Conservation (phyloP, 2,329 filamentous ascomycete species). For the Podosphaera aphanis region DNA sequence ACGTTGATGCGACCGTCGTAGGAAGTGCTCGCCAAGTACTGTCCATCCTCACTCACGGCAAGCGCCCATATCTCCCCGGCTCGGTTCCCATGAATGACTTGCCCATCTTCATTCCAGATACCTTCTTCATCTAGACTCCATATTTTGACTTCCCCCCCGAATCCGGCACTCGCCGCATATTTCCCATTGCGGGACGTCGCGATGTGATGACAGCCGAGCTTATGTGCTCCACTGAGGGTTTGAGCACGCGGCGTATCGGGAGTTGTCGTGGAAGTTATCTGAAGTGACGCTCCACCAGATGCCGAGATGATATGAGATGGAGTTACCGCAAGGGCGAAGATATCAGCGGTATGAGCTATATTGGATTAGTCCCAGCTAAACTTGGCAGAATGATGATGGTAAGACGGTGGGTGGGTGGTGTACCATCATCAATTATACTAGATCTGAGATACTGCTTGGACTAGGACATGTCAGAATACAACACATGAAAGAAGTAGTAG, state of each 20-base stretch:
- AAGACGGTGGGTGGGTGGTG: too few species aligned
- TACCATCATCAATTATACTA: conserved; percentile 73
- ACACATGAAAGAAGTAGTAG: neutral
- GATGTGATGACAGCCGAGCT: conserved; percentile 78
- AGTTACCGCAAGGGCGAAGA: conserved; percentile 64
- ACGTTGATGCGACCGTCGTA: conserved; percentile 75
- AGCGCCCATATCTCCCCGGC: conserved; percentile 69
- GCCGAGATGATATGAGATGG: conserved; percentile 53
- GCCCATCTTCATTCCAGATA: conserved; percentile 27
- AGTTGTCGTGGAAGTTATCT: conserved; percentile 51
- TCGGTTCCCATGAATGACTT: conserved; percentile 29
- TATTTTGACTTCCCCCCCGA: conserved; percentile 68
- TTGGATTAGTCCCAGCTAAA: conserved; percentile 9
- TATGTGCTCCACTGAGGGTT: conserved; percentile 57
- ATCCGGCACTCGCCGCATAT: conserved; percentile 62
- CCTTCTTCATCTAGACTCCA: conserved; percentile 44
- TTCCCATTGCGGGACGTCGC: conserved; percentile 45
- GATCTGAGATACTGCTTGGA: conserved; percentile 96
- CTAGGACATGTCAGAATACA: conserved; percentile 23
- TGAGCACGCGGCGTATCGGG: conserved; percentile 57
- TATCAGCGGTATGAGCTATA: conserved; percentile 58
- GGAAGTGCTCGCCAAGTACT: conserved; percentile 66
- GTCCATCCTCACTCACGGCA: conserved; percentile 61
- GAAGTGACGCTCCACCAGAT: conserved; percentile 63
- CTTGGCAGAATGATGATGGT: conserved; percentile 5